Evolutionary conservation across 345 rosid genomes (phyloP), one percentile per base, ranked within the genome.

Genomic region (Populus simonii): DNA sequence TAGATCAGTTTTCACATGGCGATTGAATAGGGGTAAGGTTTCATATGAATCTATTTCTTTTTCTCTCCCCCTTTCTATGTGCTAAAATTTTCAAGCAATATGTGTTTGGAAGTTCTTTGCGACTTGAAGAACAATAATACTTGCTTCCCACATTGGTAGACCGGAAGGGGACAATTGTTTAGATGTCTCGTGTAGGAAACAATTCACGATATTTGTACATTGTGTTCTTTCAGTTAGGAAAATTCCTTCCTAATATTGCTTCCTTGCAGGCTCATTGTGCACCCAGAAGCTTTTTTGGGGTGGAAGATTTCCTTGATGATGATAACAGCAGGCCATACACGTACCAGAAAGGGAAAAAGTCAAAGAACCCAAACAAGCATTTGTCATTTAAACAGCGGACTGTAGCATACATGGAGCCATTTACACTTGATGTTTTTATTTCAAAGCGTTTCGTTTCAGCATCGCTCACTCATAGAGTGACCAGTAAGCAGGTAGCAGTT

Each of bases 271-370:
- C 87, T 72, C 79, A 31, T 29, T 79, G 55, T 78, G 88, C 93
- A 39, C 96, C 94, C 22, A 92, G 99, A 86, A 96, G 98, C 84
- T 96, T 96, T 76, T 96, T 91, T 43, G 98, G 99, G 20, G 98
- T 96, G 23, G 99, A 96, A 87, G 97, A 96, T 86, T 96, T 89
- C 73, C 74, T 96, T 72, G 99, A 96, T 53, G 99, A 93, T 36
- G 88, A 91, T 76, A 93, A 89, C 75, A 89, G 94, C 91, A 82
- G 92, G 80, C 98, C 99, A 10, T 91, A 92, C 87, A 93, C 97
- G 66, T 96, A 89, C 81, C 85, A 93, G 80, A 92, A 93, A 78
- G 98, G 78, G 84, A 93, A 93, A 75, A 91, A 84, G 74, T 90
- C 98, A 0, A 93, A 96, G 87, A 90, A 92, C 74, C 92, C 96